Percentiles rank a stretch among this genome's conserved stretches.
These are phyloP conservation scores for Termitomyces sp. DNA, from an alignment of 768 basidiomycete species.

Conservation along the genomic window DNA sequence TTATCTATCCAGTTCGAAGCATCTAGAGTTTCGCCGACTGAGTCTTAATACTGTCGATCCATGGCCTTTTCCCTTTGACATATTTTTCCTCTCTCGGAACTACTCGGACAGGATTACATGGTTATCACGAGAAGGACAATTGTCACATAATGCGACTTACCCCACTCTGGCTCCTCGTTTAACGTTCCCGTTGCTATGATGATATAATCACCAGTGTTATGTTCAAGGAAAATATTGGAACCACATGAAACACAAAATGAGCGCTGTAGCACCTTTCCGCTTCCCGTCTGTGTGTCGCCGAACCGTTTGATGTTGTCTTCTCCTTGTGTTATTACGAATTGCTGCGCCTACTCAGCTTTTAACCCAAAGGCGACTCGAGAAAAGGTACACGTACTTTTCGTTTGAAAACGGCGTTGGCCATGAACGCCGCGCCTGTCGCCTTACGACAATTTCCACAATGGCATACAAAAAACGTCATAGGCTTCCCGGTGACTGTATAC, in stretches of 20 bases:
- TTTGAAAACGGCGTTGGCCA: constrained; percentile 35
- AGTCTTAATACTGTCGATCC: constrained; percentile 13
- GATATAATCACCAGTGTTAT: constrained; percentile 6
- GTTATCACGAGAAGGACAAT: neutral
- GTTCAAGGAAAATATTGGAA: constrained; percentile 29
- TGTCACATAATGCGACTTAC: constrained; percentile 4
- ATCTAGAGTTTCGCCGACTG: constrained; percentile 7
- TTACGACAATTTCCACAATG: constrained; percentile 43
- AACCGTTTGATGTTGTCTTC: constrained; percentile 25
- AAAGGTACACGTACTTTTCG: constrained; percentile 24
- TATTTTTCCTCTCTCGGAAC: constrained; percentile 8
- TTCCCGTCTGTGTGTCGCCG: constrained; percentile 27
- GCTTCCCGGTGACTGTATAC: constrained; percentile 34
- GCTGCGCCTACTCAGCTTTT: constrained; percentile 13
- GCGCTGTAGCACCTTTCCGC: constrained; percentile 27
- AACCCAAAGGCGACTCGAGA: neutral
- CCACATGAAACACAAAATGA: constrained; percentile 35
- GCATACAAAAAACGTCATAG: constrained; percentile 36
- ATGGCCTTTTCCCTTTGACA: constrained; percentile 10
- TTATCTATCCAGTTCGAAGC: neutral
- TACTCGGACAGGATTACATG: neutral
- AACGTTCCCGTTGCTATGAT: constrained; percentile 14
- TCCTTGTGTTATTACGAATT: constrained; percentile 26
- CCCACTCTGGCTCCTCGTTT: constrained; percentile 13
- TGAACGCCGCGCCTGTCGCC: constrained; percentile 38